Conservation (phyloP, 192 early-diverging fungal genomes). For the Coemansia sp. region DNA sequence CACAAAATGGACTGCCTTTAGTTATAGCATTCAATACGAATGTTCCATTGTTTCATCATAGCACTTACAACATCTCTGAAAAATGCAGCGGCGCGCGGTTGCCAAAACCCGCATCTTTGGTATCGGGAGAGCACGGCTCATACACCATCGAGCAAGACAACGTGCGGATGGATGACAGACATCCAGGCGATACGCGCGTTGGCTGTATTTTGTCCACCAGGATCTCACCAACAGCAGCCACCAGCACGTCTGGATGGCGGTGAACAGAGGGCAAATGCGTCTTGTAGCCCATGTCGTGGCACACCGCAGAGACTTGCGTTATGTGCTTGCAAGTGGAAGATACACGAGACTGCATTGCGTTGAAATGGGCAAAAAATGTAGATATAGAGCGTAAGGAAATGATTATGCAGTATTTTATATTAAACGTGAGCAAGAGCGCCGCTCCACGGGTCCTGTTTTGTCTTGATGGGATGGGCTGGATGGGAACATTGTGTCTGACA, state of each 20-base stretch:
- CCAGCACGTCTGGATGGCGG: conserved; percentile 13
- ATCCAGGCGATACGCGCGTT: not conserved
- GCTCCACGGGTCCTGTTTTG: too few relatives aligned
- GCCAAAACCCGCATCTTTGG: not conserved
- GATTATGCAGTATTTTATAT: too few relatives aligned
- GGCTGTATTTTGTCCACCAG: not conserved
- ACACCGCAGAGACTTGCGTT: conserved; percentile 10
- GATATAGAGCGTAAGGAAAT: not conserved
- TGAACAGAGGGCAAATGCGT: not conserved
- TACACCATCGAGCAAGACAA: conserved; percentile 35
- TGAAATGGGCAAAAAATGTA: not conserved
- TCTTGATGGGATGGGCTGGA: too few relatives aligned
- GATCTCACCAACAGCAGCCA: not conserved
- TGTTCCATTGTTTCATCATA: too few relatives aligned
- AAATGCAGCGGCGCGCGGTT: conserved; percentile 14
- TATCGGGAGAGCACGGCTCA: conserved; percentile 4
- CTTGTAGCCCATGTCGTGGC: conserved; percentile 6
- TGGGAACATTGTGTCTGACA: not conserved
- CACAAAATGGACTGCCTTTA: too few relatives aligned
- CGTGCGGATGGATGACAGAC: conserved; percentile 8
- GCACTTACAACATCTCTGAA: conserved; percentile 29
- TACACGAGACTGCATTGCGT: not conserved
- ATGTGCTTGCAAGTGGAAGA: not conserved
- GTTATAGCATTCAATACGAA: too few relatives aligned
- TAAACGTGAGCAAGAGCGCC: too few relatives aligned